phyloP scores from a whole-genome alignment of 352 stramenopile genomes.

The Phytopythium delawarense region DNA sequence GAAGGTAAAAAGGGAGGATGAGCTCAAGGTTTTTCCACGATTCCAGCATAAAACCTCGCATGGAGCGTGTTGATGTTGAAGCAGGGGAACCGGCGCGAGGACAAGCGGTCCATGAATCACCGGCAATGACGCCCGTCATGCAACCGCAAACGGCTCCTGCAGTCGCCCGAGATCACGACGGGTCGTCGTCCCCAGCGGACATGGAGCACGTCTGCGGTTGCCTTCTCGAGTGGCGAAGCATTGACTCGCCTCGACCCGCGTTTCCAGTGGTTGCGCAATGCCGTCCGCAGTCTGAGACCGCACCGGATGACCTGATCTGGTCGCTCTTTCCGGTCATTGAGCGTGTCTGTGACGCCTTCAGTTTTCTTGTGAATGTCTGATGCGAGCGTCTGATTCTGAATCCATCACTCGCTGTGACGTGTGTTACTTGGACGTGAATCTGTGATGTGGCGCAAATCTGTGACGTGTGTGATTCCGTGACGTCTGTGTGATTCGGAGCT shows the following conservation, averaged over 20 bases:
- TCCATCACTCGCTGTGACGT: neutral
- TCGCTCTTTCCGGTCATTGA: neutral
- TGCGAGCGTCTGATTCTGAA: neutral
- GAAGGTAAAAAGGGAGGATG: neutral
- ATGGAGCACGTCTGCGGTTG: too few species aligned
- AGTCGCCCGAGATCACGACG: too few species aligned
- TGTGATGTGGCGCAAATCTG: too few species aligned
- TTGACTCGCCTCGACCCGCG: too few species aligned
- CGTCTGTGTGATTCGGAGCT: too few species aligned
- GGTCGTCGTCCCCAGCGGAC: too few species aligned
- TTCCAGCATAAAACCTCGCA: neutral
- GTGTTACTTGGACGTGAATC: neutral
- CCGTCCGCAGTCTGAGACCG: neutral
- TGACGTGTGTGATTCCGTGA: too few species aligned
- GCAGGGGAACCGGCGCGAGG: neutral
- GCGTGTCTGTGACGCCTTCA: neutral
- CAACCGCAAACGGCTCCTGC: too few species aligned
- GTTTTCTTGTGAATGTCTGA: too few species aligned
- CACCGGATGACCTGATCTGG: neutral
- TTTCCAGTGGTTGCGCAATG: neutral
- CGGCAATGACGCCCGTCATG: too few species aligned
- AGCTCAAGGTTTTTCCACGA: conserved; percentile 6
- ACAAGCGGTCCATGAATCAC: neutral
- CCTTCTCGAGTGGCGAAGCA: too few species aligned
- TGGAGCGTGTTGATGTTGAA: conserved; percentile 5